Evolutionary conservation across 371 early-diverging fungal genomes (phyloP).

Genomic region (Chytridiales sp.): DNA sequence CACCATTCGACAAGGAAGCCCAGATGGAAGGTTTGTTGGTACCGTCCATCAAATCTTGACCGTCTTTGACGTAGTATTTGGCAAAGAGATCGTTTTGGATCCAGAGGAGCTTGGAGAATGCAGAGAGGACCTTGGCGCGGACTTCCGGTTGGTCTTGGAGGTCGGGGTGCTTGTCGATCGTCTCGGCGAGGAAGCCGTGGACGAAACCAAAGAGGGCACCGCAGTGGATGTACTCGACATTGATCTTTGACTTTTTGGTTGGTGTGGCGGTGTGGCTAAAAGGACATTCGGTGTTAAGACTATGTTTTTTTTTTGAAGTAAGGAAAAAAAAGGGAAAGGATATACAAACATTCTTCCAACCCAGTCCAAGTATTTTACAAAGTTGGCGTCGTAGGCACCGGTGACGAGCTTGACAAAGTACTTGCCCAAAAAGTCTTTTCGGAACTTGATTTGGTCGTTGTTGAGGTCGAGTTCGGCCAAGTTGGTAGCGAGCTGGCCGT

Average conservation of each 20-base stretch:
- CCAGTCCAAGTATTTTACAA: conserved; percentile 70
- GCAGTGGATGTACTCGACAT: conserved; percentile 81
- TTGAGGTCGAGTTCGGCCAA: conserved; percentile 55
- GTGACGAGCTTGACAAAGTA: conserved; percentile 73
- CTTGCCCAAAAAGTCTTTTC: conserved; percentile 72
- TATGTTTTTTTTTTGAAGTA: no score
- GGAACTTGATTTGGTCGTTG: conserved; percentile 75
- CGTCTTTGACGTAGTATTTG: conserved; percentile 70
- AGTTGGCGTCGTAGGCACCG: conserved; percentile 70
- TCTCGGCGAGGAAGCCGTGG: conserved; percentile 62
- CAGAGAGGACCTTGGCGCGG: conserved; percentile 59
- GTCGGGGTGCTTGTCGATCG: conserved; percentile 47
- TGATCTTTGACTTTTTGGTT: conserved; percentile 70
- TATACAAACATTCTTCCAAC: conserved; percentile 36
- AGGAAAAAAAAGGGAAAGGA: not conserved
- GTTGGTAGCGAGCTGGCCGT: conserved; percentile 44
- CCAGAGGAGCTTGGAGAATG: conserved; percentile 85
- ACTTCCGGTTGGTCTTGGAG: conserved; percentile 55
- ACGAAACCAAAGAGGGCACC: conserved; percentile 77
- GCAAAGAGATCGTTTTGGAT: conserved; percentile 85
- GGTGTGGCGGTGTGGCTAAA: conserved; percentile 57
- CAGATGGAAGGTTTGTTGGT: not conserved
- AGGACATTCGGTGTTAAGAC: no score
- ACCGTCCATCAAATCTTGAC: conserved; percentile 26
- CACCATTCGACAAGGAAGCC: not conserved